Evolutionary conservation across 768 basidiomycete species (phyloP), one percentile per base, ranked within the genome.

Genomic region (Mycena polygramma): DNA sequence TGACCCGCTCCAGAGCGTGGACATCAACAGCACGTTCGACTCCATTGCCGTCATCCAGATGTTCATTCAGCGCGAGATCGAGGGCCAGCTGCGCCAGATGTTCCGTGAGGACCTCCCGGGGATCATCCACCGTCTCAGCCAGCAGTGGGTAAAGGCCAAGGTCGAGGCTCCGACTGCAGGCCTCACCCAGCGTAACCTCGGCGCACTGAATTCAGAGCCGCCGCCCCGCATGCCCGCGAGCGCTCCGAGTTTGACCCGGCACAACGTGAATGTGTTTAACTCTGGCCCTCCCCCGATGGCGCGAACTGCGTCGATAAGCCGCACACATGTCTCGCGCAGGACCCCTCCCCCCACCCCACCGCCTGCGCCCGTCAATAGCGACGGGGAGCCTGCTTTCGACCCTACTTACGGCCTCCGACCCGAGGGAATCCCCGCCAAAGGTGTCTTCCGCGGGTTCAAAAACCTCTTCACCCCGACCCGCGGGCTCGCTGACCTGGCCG

Each of bases 1-100:
- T 43, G 98, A 99, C 81, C 98, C 98, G 2, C 88, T 99, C 46
- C 96, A 99, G 82, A 94, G 95, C 73, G 96, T 99, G 62, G 95
- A 99, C 77, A 99, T 99, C 78, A 96, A 94, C 81, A 94, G 93
- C 79, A 98, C 97, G 3, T 99, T 99, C 76, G 98, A 99, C 81
- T 96, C 95, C 5, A 97, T 99, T 72, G 95, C 94, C 54, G 97
- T 98, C 73, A 98, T 99, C 59, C 94, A 98, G 78, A 96, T 96
- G 66, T 99, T 97, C 80, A 96, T 99, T 69, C 98, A 99, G 79
- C 90, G 91, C 67, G 97, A 99, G 83, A 99, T 99, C 64, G 98
- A 99, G 80, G 95, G 92, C 0, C 97, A 98, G 79, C 85, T 99
- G 37, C 88, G 98, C 49, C 98, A 99, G 80, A 97, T 99, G 96